A percentile compares a stretch with the other conserved stretches of the same genome.
These are phyloP conservation scores for Candida krabiensis DNA, from an alignment of 805 yeast genomes.

Conservation along the genomic window DNA sequence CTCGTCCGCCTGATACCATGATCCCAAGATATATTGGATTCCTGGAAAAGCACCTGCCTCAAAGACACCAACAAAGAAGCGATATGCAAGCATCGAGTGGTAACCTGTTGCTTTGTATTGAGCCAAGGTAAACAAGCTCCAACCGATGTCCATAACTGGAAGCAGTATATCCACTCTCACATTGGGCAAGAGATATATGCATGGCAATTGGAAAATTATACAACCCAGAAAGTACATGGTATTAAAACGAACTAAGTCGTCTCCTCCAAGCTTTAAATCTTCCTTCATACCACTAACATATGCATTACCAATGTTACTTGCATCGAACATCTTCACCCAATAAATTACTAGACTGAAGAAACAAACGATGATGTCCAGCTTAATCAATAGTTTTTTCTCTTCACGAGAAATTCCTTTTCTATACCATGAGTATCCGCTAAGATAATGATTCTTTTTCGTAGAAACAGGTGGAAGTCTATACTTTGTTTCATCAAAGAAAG, in stretches of 20 bases:
- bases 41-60: constrained; percentile 68
- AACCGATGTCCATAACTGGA: constrained; percentile 58
- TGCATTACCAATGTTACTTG: constrained; percentile 52
- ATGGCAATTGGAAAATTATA: constrained; percentile 61
- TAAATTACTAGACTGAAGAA: not conserved
- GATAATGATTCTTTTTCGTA: no score
- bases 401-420: constrained; percentile 3
- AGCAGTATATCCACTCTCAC: constrained; percentile 53
- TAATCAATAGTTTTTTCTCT: not conserved
- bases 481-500: no score
- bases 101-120: constrained; percentile 50
- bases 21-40: constrained; percentile 57
- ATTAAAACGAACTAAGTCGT: constrained; percentile 32
- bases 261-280: constrained; percentile 23
- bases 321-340: constrained; percentile 49
- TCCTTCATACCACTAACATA: constrained; percentile 64
- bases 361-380: constrained; percentile 1
- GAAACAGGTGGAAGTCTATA: no score
- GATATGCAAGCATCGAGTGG: constrained; percentile 53
- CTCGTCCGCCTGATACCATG: constrained; percentile 58
- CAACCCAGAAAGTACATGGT: constrained; percentile 43
- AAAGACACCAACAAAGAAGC: constrained; percentile 66
- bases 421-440: no score
- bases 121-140: constrained; percentile 65
- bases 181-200: constrained; percentile 53